Evolutionary conservation across 306 rosid species (phyloP), one percentile per base, ranked within the genome.

Genomic region (Sophora flavescens): DNA sequence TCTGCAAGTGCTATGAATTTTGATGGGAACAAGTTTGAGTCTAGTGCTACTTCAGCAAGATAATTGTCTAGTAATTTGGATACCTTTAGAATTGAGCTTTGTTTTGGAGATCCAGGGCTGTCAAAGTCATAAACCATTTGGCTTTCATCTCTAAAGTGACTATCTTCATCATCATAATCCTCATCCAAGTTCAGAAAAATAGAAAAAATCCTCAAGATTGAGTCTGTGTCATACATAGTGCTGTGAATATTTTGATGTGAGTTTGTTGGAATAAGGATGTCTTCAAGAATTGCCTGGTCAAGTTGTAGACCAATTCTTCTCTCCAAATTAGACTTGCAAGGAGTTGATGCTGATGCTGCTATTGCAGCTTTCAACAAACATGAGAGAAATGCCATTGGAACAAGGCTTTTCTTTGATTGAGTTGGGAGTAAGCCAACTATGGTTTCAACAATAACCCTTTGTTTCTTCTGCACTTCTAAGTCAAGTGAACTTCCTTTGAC

Each of bases 261-360:
- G 61, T 76, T 91, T 74, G 90, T 76, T 7, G 99, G 99, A 71
- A 92, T 91, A 36, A 96, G 75, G 60, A 96, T 84, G 82, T 96
- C 99, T 84, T 96, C 99, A 6, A 96, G 98, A 82, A 92, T 96
- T 42, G 98, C 98, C 78, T 96, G 99, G 70, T 96, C 98, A 74
- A 96, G 89, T 53, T 92, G 99, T 50, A 96, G 78, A 45, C 99
- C 99, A 26, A 96, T 92, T 58, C 98, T 82, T 63, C 98, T 86
- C 78, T 96, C 99, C 68, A 96, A 76, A 81, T 92, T 98, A 0
- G 97, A 87, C 81, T 93, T 88, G 76, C 93, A 85, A 22, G 97
- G 87, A 63, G 80, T 76, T 15, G 98, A 87, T n/a, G 92, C 94
- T 0, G 93, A 91, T 50, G 93, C 78, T 30, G 97, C 87, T 17